Evolutionary conservation across 768 basidiomycete species (phyloP).

Genomic region (Sporobolomyces pararoseus): DNA sequence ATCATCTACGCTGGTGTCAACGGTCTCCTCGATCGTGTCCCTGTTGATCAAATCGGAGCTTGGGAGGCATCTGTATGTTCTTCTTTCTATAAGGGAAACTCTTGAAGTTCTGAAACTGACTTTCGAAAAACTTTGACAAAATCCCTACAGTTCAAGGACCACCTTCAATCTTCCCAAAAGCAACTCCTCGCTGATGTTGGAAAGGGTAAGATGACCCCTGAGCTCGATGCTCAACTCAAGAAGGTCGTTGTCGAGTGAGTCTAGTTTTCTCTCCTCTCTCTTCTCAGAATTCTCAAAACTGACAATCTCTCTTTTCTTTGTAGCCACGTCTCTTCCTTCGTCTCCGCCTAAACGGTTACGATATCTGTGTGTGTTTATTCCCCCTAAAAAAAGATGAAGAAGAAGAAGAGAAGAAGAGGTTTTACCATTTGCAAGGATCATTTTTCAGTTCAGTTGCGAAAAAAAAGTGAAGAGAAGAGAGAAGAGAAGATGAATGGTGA

Average conservation of each 20-base stretch:
- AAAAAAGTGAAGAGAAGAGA: constrained; percentile 1
- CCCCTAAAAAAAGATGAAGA: no score
- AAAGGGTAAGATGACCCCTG: constrained; percentile 75
- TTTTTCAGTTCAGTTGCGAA: no score
- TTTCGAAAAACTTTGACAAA: neutral
- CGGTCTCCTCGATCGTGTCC: constrained; percentile 95
- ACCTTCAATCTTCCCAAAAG: constrained; percentile 69
- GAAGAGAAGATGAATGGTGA: neutral
- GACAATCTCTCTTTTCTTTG: neutral
- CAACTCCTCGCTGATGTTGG: constrained; percentile 79
- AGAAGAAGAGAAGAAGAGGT: no score
- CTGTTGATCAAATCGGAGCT: constrained; percentile 59
- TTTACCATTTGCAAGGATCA: no score
- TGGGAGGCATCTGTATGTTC: constrained; percentile 15
- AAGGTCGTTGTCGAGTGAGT: constrained; percentile 51
- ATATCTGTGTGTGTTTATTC: neutral
- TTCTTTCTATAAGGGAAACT: neutral
- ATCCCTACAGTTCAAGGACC: constrained; percentile 69
- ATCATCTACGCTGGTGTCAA: constrained; percentile 78
- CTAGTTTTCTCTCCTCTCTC: neutral
- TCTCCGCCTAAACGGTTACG: constrained; percentile 25
- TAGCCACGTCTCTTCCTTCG: constrained; percentile 37
- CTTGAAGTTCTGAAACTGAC: neutral
- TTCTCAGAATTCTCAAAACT: neutral
- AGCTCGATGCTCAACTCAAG: constrained; percentile 91